These are phyloP conservation scores for Fusarium oxysporum DNA, from an alignment of 2,329 filamentous ascomycete genomes.

Conservation along the genomic window DNA sequence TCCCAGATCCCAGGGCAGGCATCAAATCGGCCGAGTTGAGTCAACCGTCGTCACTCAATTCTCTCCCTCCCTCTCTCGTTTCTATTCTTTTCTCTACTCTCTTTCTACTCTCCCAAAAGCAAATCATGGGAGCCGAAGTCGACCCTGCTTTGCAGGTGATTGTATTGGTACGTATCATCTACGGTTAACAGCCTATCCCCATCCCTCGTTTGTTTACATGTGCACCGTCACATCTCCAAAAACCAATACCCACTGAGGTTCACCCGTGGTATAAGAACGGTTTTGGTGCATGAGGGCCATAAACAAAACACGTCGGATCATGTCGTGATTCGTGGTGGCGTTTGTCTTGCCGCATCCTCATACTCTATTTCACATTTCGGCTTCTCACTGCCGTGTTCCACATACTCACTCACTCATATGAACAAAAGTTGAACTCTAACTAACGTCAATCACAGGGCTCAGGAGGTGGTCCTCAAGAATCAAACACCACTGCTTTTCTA, in stretches of 20 bases:
- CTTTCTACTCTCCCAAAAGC: not conserved
- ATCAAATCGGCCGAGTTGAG: constrained; percentile 2
- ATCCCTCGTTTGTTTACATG: constrained; percentile 23
- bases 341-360: not conserved
- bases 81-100: not conserved
- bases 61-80: not conserved
- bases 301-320: constrained; percentile 8
- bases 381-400: constrained; percentile 15
- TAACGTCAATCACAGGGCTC: constrained; percentile 71
- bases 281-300: not conserved
- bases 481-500: constrained; percentile 89
- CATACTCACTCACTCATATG: not conserved
- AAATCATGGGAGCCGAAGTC: constrained; percentile 42
- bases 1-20: constrained; percentile 18
- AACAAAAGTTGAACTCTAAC: constrained; percentile 1
- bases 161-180: constrained; percentile 71
- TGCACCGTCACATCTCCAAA: constrained; percentile 7
- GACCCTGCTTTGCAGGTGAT: constrained; percentile 76
- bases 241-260: not conserved
- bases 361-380: not conserved
- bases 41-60: constrained; percentile 14
- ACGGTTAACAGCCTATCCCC: not conserved
- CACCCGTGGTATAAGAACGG: constrained; percentile 1
- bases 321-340: constrained; percentile 17
- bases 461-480: constrained; percentile 89